A percentile compares a stretch with the other conserved stretches of the same genome.
phyloP scores from a whole-genome alignment of 495 filamentous ascomycete species.

The Penicillium angulare region DNA sequence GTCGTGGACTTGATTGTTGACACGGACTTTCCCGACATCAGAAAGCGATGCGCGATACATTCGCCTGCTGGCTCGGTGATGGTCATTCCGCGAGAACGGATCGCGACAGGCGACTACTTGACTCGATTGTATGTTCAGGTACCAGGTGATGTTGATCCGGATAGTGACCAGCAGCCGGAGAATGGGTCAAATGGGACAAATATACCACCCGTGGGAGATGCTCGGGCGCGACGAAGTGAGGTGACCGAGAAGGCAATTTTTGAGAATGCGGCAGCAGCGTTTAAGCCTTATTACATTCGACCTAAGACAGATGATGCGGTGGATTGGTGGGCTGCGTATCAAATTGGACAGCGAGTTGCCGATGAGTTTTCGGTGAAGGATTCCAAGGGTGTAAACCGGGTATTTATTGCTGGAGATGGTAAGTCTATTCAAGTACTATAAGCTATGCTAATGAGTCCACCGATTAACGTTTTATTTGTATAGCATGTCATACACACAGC shows the following conservation, averaged over 20 bases:
- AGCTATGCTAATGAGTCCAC: not conserved
- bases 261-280: constrained; percentile 38
- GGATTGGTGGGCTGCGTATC: constrained; percentile 66
- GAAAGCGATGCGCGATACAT: constrained; percentile 65
- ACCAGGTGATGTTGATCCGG: constrained; percentile 29
- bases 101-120: constrained; percentile 53
- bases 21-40: constrained; percentile 70
- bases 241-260: constrained; percentile 45
- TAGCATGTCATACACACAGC: constrained; percentile 58
- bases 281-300: constrained; percentile 48
- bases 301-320: constrained; percentile 35
- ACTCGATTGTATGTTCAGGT: constrained; percentile 66
- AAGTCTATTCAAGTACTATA: constrained; percentile 14
- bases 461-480: not conserved
- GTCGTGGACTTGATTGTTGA: constrained; percentile 65
- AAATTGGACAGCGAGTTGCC: constrained; percentile 73
- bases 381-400: constrained; percentile 41
- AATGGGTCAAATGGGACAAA: constrained; percentile 16
- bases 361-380: constrained; percentile 63
- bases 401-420: constrained; percentile 68
- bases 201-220: constrained; percentile 21
- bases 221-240: constrained; percentile 31
- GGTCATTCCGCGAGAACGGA: constrained; percentile 66
- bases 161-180: constrained; percentile 9
- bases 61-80: constrained; percentile 65